Evolutionary conservation across 2,329 filamentous ascomycete species (phyloP), one percentile per base, ranked within the genome.

Genomic region (Elsinoe arachidis): DNA sequence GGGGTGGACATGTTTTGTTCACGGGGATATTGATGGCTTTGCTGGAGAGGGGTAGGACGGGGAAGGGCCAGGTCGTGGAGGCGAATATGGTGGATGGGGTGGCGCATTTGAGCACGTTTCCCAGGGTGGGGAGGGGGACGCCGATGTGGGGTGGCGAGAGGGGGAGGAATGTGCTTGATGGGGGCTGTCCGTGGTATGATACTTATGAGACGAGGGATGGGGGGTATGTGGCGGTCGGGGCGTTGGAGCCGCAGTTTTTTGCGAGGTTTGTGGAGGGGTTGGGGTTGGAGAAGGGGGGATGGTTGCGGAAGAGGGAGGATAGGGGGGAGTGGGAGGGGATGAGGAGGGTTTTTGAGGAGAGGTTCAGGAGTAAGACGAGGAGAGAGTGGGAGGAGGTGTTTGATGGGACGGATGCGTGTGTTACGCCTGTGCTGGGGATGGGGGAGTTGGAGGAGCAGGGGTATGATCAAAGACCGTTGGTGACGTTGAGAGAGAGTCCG

Each of bases 31-130:
- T 96, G 57, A 76, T 96, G 17, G 92, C 93, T 0, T 72, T 97
- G 59, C 66, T 95, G 9, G 78, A 83, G 12, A 76, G 90, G 34
- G 74, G 78, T 51, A 74, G 71, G 43, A 84, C 77, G 0, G 89
- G 89, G 0, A 74, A 73, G 1, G 92, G 92, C 0, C 92, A 96
- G 73, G 85, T 96, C 11, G 90, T 97, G 7, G 90, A 96, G 73
- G 89, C 88, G 14, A 96, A 95, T 71, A 97, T 97, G 92, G 92
- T 96, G 11, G 92, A 97, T 73, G 92, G 92, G 7, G 82, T 81
- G 19, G 81, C 84, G 35, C 92, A 92, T 70, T 74, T 97, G 23
- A 85, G 86, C 1, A 86, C 84, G 0, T 92, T 92, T 73, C 85
- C 88, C 54, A 78, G 92, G 34, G 75, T 95, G 60, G 77, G 78